A percentile compares a stretch with the other conserved stretches of the same genome.
These are phyloP conservation scores for Phalaenopsis hybrid DNA, from an alignment of 116 monocot genomes.

Conservation along the genomic window DNA sequence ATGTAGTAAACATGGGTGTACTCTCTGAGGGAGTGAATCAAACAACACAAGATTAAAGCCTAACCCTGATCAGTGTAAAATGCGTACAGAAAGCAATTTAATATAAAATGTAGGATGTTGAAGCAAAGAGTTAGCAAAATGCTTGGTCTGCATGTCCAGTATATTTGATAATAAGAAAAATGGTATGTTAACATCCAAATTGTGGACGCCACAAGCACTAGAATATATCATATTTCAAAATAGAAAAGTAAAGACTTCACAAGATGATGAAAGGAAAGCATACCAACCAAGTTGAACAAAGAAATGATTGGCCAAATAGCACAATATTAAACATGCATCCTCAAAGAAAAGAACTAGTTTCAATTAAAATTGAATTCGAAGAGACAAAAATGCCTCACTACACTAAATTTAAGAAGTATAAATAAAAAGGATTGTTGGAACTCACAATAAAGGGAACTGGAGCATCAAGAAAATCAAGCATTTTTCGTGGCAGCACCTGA, in stretches of 20 bases:
- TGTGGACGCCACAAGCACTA: not conserved
- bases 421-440: constrained; percentile 4
- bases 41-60: too few species aligned
- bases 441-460: constrained; percentile 97
- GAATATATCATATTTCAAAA: not conserved
- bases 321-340: not conserved
- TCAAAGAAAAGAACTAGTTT: not conserved
- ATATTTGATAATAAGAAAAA: not conserved
- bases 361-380: not conserved
- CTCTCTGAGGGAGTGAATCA: too few species aligned
- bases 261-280: not conserved
- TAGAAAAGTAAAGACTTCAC: not conserved
- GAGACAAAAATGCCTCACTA: not conserved
- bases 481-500: constrained; percentile 86
- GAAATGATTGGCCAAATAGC: not conserved
- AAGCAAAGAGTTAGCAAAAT: not conserved
- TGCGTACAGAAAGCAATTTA: too few species aligned
- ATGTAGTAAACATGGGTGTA: too few species aligned
- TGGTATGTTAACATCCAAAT: not conserved
- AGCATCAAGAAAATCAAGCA: constrained; percentile 94
- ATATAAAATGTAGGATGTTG: not conserved
- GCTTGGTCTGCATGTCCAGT: not conserved
- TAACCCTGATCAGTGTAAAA: too few species aligned
- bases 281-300: not conserved
- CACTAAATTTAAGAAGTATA: not conserved